phyloP scores from a whole-genome alignment of 202 grass and related monocot genomes.

The Schoenoplectus tabernaemontani region DNA sequence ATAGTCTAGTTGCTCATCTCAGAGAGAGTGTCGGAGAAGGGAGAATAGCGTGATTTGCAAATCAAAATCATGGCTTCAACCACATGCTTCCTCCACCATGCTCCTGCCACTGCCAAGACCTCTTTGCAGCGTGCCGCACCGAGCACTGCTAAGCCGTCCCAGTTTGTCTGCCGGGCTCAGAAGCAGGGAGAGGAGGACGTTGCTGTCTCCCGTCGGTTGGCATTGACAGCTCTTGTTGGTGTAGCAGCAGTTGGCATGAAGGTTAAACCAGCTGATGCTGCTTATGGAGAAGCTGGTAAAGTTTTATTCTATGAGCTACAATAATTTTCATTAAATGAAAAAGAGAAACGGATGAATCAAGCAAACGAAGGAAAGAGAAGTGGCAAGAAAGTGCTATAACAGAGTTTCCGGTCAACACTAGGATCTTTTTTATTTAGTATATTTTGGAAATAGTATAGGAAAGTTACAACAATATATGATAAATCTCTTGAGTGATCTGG shows the following conservation, averaged over 20 bases:
- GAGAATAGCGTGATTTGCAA: neutral
- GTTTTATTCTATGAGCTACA: neutral
- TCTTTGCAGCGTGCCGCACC: conserved; percentile 5
- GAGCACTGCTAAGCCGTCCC: conserved; percentile 12
- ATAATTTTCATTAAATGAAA: neutral
- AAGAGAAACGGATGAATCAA: too few relatives aligned
- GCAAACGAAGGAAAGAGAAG: neutral
- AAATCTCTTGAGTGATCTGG: neutral
- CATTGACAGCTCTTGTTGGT: conserved; percentile 58
- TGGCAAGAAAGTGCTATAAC: neutral
- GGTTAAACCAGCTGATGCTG: conserved; percentile 64
- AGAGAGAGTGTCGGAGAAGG: neutral
- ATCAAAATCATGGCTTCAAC: conserved; percentile 70
- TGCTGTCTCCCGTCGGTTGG: conserved; percentile 41
- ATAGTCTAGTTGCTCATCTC: neutral
- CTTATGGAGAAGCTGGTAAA: conserved; percentile 87
- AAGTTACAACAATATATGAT: neutral
- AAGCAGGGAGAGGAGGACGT: conserved; percentile 28
- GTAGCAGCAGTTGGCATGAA: conserved; percentile 43
- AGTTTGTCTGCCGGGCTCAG: conserved; percentile 63
- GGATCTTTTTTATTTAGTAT: neutral
- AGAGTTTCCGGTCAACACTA: neutral
- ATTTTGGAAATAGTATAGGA: too few relatives aligned
- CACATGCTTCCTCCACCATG: conserved; percentile 85
- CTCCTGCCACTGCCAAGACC: conserved; percentile 38